A percentile compares a stretch with the other conserved stretches of the same genome.
Evolutionary conservation across 2,329 filamentous ascomycete species (phyloP).

Genomic region (Pseudogymnoascus sp.): DNA sequence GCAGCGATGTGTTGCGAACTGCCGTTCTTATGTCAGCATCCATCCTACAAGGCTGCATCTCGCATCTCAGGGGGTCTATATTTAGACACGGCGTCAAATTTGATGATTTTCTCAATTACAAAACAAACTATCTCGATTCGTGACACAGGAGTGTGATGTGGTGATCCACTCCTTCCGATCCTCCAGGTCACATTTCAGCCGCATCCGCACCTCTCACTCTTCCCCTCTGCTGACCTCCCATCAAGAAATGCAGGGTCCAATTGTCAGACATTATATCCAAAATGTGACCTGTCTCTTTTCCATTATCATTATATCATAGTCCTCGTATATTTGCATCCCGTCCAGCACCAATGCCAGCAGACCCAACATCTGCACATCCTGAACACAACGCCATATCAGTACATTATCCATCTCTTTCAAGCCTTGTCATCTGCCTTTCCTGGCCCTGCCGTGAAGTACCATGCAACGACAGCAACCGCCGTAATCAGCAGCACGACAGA

Average conservation of each 20-base stretch:
- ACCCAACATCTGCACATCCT: not conserved
- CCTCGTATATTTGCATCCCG: not conserved
- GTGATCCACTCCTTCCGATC: not conserved
- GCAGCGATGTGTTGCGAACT: not conserved
- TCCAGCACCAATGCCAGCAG: not conserved
- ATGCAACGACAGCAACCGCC: slow-evolving; percentile 20
- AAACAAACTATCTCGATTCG: not conserved
- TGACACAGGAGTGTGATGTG: not conserved
- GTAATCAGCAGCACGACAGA: slow-evolving; percentile 18
- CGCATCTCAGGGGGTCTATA: not conserved
- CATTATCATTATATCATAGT: slow-evolving; percentile 5
- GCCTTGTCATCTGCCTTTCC: not conserved
- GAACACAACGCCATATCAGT: not conserved
- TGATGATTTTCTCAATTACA: not conserved
- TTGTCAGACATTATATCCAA: not conserved
- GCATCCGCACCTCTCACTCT: not conserved
- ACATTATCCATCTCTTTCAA: not conserved
- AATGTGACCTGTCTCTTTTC: not conserved
- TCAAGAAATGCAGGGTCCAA: not conserved
- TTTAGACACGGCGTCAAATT: not conserved
- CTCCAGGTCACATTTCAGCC: not conserved
- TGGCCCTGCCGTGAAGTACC: slow-evolving; percentile 19
- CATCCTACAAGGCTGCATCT: not conserved
- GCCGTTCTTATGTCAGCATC: slow-evolving; percentile 4
- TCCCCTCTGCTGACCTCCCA: not conserved